Evolutionary conservation across 768 basidiomycete species (phyloP).

Genomic region (Inosperma sp.): DNA sequence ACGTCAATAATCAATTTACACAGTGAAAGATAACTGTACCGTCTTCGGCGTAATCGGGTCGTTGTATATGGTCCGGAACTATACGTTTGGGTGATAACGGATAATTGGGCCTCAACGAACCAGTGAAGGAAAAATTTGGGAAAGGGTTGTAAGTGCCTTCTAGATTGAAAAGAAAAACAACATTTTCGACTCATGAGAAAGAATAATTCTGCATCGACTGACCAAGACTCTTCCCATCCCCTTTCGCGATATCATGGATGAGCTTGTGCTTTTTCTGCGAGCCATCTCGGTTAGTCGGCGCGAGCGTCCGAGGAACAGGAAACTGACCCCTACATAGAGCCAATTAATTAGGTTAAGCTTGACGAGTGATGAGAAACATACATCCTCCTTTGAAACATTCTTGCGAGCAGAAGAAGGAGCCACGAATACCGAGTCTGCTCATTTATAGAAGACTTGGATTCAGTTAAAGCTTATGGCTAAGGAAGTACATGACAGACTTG

Average conservation of each 20-base stretch:
- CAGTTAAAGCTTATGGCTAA: background rate
- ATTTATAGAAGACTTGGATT: slow-evolving; percentile 15
- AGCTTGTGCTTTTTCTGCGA: slow-evolving; percentile 77
- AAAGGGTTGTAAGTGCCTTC: slow-evolving; percentile 82
- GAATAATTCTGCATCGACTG: no score
- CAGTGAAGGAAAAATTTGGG: slow-evolving; percentile 72
- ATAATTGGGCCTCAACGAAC: slow-evolving; percentile 75
- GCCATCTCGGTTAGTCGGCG: slow-evolving; percentile 2
- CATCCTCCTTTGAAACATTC: slow-evolving; percentile 95
- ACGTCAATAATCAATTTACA: slow-evolving; percentile 7
- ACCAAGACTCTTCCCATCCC: slow-evolving; percentile 7
- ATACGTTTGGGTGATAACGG: slow-evolving; percentile 75
- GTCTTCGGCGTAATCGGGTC: slow-evolving; percentile 80
- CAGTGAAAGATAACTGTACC: slow-evolving; percentile 24
- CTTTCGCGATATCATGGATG: slow-evolving; percentile 54
- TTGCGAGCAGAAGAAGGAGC: slow-evolving; percentile 91
- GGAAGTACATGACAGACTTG: slow-evolving; percentile 52
- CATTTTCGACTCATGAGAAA: background rate
- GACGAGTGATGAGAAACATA: slow-evolving; percentile 43
- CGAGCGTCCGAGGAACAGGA: background rate
- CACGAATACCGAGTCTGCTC: slow-evolving; percentile 72
- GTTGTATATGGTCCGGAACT: slow-evolving; percentile 78
- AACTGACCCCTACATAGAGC: slow-evolving; percentile 14
- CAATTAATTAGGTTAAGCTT: slow-evolving; percentile 12
- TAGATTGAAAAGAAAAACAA: slow-evolving; percentile 22